These are phyloP conservation scores for Colletotrichum sp. DNA, from an alignment of 2,329 filamentous ascomycete species.

Conservation along the genomic window DNA sequence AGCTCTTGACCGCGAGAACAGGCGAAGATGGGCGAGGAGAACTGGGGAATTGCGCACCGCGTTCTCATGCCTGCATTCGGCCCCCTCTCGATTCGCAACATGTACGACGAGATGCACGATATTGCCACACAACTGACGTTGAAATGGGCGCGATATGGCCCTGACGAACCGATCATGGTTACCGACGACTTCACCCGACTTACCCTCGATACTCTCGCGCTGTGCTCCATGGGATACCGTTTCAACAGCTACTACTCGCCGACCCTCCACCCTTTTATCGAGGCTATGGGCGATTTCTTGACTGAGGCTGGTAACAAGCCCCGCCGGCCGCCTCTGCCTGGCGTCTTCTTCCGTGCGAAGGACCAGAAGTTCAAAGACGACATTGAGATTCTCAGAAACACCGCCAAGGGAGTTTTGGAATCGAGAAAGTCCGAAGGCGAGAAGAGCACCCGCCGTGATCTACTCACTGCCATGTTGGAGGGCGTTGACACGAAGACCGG, in stretches of 20 bases:
- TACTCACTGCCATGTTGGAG: constrained; percentile 69
- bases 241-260: constrained; percentile 65
- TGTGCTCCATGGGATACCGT: constrained; percentile 62
- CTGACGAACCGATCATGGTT: constrained; percentile 50
- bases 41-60: constrained; percentile 60
- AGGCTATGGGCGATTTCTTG: constrained; percentile 65
- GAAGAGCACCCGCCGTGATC: constrained; percentile 56
- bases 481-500: constrained; percentile 69
- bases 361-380: constrained; percentile 52
- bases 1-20: background rate
- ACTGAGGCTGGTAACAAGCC: constrained; percentile 55
- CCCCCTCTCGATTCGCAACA: constrained; percentile 65
- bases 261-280: constrained; percentile 43
- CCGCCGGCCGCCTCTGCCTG: constrained; percentile 48
- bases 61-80: constrained; percentile 73
- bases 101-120: constrained; percentile 60
- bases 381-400: constrained; percentile 54
- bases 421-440: constrained; percentile 52
- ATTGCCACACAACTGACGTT: constrained; percentile 55
- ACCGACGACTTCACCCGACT: constrained; percentile 66
- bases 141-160: constrained; percentile 55
- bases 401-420: constrained; percentile 62
- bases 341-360: constrained; percentile 46
- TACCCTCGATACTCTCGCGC: constrained; percentile 65
- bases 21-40: constrained; percentile 21